These are phyloP conservation scores for Volvox africanus DNA, from an alignment of 139 green algal species.

Conservation along the genomic window DNA sequence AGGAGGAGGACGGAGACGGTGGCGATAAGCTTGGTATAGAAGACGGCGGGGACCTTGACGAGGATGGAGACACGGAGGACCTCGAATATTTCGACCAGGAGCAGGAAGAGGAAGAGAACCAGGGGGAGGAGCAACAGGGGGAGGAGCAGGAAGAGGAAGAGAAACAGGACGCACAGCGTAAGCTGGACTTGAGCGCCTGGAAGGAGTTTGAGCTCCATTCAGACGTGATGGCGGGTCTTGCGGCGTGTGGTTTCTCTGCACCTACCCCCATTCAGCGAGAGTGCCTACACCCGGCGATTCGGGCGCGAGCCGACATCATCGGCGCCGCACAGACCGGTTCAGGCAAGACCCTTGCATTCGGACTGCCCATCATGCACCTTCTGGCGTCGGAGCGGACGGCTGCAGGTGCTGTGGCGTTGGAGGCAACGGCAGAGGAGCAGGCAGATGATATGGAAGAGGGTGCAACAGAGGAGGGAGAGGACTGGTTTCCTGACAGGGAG, in stretches of 20 bases:
- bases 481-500: slow-evolving; percentile 16
- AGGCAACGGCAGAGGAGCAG: not conserved
- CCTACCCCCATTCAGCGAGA: slow-evolving; percentile 88
- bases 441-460: not conserved
- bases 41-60: not conserved
- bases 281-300: slow-evolving; percentile 79
- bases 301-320: slow-evolving; percentile 88
- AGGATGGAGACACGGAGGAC: not conserved
- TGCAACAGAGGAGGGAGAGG: slow-evolving; percentile 44
- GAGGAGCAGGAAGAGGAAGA: not conserved
- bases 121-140: not conserved
- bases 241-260: slow-evolving; percentile 66
- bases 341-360: slow-evolving; percentile 98
- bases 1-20: not conserved
- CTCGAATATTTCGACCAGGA: not conserved
- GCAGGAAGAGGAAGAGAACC: not conserved
- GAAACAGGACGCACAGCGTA: slow-evolving; percentile 12
- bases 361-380: slow-evolving; percentile 93
- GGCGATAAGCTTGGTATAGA: not conserved
- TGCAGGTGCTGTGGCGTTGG: not conserved
- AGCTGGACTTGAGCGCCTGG: slow-evolving; percentile 67
- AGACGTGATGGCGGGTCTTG: slow-evolving; percentile 53
- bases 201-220: slow-evolving; percentile 58
- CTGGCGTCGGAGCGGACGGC: slow-evolving; percentile 61
- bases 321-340: slow-evolving; percentile 97